Conservation (phyloP, 257 asterid genomes). For the Fraxinus quadrangulata region DNA sequence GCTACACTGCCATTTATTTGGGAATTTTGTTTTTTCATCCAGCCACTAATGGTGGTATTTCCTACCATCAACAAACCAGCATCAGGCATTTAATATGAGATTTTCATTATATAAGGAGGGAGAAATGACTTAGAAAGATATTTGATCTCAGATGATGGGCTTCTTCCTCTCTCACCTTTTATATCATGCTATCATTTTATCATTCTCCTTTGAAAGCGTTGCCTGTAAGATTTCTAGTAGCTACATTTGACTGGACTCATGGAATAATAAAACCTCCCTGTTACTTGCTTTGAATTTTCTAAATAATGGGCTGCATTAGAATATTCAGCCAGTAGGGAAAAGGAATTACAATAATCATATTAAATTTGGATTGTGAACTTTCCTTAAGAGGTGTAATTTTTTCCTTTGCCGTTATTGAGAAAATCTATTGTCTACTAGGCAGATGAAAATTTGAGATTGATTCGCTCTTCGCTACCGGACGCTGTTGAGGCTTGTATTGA, state of each 20-base stretch:
- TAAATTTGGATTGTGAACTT: slow-evolving; percentile 13
- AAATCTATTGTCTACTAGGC: slow-evolving; percentile 58
- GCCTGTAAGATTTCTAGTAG: background rate
- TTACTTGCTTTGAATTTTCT: slow-evolving; percentile 6
- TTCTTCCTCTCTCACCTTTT: background rate
- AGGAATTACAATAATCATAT: slow-evolving; percentile 1
- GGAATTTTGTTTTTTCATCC: background rate
- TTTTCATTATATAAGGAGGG: background rate
- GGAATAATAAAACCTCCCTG: slow-evolving; percentile 10
- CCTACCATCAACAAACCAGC: background rate
- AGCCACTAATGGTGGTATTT: background rate
- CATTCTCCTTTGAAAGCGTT: background rate
- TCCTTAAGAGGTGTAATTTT: background rate
- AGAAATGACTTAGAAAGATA: background rate
- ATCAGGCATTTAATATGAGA: background rate
- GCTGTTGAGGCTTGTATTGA: slow-evolving; percentile 95
- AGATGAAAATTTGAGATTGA: slow-evolving; percentile 93
- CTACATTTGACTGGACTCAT: slow-evolving; percentile 3
- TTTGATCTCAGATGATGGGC: background rate
- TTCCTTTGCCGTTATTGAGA: background rate
- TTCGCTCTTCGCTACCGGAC: slow-evolving; percentile 80
- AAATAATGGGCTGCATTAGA: background rate
- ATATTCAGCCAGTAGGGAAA: slow-evolving; percentile 18
- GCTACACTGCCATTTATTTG: background rate
- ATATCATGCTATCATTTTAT: background rate